Percentiles rank a stretch among this genome's conserved stretches.
phyloP scores from a whole-genome alignment of 768 basidiomycete genomes.

The Tubosaeta sp. region DNA sequence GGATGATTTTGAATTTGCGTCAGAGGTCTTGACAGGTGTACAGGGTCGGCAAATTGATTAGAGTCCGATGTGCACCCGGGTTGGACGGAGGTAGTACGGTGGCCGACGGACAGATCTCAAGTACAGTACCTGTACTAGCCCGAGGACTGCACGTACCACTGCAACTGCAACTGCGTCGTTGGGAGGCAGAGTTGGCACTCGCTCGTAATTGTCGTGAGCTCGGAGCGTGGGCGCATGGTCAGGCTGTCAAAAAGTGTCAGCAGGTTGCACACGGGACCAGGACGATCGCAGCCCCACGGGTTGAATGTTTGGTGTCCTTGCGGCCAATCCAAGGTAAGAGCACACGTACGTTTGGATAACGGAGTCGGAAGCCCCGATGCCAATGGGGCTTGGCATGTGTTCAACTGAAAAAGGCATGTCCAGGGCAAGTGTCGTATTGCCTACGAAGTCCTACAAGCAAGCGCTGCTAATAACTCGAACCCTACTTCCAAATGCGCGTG shows the following conservation, averaged over 20 bases:
- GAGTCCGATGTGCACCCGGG: constrained; percentile 6
- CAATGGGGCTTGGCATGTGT: constrained; percentile 21
- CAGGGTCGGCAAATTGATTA: constrained; percentile 17
- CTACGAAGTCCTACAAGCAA: constrained; percentile 10
- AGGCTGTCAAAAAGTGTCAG: background rate
- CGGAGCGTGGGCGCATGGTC: background rate
- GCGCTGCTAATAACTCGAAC: background rate
- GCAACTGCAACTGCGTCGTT: constrained; percentile 1
- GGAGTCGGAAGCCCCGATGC: constrained; percentile 30
- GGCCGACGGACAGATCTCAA: background rate
- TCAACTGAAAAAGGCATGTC: constrained; percentile 18
- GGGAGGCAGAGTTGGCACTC: background rate
- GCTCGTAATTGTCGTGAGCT: background rate
- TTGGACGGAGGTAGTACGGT: background rate
- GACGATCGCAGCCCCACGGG: background rate
- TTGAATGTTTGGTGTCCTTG: constrained; percentile 8
- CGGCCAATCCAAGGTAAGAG: constrained; percentile 20
- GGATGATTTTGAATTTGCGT: too few species aligned
- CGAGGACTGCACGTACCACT: background rate
- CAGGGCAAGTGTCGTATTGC: constrained; percentile 13
- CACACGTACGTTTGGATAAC: constrained; percentile 16
- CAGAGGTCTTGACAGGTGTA: background rate
- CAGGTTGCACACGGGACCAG: background rate
- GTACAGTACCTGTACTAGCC: background rate
- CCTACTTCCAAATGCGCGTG: constrained; percentile 16